Evolutionary conservation across 176 grass and related monocot genomes (phyloP).

Genomic region (Otatea glauca): DNA sequence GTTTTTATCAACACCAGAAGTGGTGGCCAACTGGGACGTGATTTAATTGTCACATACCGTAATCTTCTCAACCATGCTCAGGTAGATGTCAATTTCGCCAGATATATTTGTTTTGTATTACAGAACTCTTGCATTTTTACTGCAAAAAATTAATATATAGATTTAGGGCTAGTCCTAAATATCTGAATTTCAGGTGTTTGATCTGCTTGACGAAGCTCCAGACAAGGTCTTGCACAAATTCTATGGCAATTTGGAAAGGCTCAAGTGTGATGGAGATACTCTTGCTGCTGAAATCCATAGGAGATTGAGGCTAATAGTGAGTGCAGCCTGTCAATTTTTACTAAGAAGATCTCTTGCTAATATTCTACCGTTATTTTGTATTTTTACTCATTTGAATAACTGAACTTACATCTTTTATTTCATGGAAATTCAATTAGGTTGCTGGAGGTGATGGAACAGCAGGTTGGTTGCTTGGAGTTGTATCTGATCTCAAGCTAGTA

Average conservation of each 20-base stretch:
- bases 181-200: slow-evolving; percentile 71
- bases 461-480: slow-evolving; percentile 93
- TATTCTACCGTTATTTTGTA: slow-evolving; percentile 16
- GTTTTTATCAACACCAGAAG: slow-evolving; percentile 94
- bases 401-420: slow-evolving; percentile 33
- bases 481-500: slow-evolving; percentile 86
- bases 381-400: slow-evolving; percentile 31
- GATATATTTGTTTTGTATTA: slow-evolving; percentile 18
- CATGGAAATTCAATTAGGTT: slow-evolving; percentile 68
- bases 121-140: slow-evolving; percentile 24
- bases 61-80: slow-evolving; percentile 82
- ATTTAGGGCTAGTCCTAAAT: slow-evolving; percentile 31
- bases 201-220: slow-evolving; percentile 74
- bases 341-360: slow-evolving; percentile 34
- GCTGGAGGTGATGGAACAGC: slow-evolving; percentile 96
- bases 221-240: slow-evolving; percentile 81
- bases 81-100: slow-evolving; percentile 52
- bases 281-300: slow-evolving; percentile 72
- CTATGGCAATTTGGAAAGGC: slow-evolving; percentile 80
- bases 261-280: slow-evolving; percentile 66
- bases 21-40: slow-evolving; percentile 79
- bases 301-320: slow-evolving; percentile 90
- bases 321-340: slow-evolving; percentile 40
- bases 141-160: background rate
- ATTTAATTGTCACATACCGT: slow-evolving; percentile 71